Percentiles rank a stretch among this genome's conserved stretches.
phyloP scores from a whole-genome alignment of 352 stramenopile species.

The Pythium periplocum region DNA sequence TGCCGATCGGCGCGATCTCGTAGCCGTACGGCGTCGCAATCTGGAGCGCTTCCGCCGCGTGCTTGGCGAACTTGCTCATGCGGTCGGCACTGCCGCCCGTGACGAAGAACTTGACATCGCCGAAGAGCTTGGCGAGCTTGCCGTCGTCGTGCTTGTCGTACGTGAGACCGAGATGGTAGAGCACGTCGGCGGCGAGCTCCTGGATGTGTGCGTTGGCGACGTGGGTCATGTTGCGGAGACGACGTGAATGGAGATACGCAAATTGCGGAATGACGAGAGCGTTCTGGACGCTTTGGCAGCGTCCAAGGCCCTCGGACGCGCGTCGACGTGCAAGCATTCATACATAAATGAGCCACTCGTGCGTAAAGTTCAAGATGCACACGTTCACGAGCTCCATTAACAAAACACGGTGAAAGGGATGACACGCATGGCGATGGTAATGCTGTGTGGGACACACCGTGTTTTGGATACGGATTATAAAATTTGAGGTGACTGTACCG shows the following conservation, averaged over 20 bases:
- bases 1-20: constrained; percentile 50
- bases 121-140: constrained; percentile 44
- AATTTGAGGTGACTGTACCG: too few relatives aligned
- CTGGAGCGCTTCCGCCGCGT: constrained; percentile 44
- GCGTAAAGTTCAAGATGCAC: neutral
- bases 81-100: constrained; percentile 66
- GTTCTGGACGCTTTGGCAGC: too few relatives aligned
- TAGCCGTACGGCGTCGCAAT: constrained; percentile 67
- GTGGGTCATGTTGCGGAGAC: constrained; percentile 15
- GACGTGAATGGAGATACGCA: neutral
- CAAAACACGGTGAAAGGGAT: too few relatives aligned
- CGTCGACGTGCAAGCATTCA: neutral
- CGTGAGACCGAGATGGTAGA: constrained; percentile 74
- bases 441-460: too few relatives aligned
- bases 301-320: neutral
- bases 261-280: too few relatives aligned
- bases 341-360: neutral
- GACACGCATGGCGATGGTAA: too few relatives aligned
- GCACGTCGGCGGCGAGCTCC: constrained; percentile 56
- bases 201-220: constrained; percentile 61
- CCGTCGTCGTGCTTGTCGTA: constrained; percentile 43
- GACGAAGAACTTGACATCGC: constrained; percentile 78
- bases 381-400: too few relatives aligned
- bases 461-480: too few relatives aligned
- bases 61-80: constrained; percentile 66